Evolutionary conservation across 768 basidiomycete species (phyloP).

Genomic region (Rhodotorula diobovata): DNA sequence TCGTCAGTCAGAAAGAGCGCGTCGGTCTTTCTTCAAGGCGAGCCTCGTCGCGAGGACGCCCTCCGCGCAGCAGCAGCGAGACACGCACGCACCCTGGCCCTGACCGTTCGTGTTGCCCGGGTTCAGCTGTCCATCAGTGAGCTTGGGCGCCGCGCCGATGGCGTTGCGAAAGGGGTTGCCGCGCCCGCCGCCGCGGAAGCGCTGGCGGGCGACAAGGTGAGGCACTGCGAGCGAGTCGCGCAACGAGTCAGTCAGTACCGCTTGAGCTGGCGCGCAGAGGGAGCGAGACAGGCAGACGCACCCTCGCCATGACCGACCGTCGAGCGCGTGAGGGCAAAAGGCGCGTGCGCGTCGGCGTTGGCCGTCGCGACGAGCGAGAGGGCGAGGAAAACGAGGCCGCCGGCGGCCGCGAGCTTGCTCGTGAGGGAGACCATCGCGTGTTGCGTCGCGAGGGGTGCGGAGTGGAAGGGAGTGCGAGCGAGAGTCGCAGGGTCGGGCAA

Average conservation of each 20-base stretch:
- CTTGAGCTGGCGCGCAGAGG: no score
- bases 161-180: not conserved
- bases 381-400: not conserved
- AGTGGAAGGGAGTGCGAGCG: not conserved
- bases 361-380: not conserved
- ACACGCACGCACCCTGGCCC: not conserved
- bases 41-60: not conserved
- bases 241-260: not conserved
- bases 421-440: not conserved
- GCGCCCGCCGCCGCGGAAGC: not conserved
- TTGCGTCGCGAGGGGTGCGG: not conserved
- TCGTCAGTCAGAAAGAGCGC: not conserved
- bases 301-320: not conserved
- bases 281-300: not conserved
- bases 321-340: not conserved
- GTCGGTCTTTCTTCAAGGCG: not conserved
- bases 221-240: not conserved
- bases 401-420: not conserved
- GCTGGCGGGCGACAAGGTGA: not conserved
- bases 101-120: slow-evolving; percentile 1
- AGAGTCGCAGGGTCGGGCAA: not conserved
- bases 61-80: no score
- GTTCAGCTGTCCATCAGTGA: not conserved
- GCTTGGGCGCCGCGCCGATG: not conserved
- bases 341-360: not conserved